Conservation (phyloP, 2,329 filamentous ascomycete species). For the Calonectria pauciramosa region DNA sequence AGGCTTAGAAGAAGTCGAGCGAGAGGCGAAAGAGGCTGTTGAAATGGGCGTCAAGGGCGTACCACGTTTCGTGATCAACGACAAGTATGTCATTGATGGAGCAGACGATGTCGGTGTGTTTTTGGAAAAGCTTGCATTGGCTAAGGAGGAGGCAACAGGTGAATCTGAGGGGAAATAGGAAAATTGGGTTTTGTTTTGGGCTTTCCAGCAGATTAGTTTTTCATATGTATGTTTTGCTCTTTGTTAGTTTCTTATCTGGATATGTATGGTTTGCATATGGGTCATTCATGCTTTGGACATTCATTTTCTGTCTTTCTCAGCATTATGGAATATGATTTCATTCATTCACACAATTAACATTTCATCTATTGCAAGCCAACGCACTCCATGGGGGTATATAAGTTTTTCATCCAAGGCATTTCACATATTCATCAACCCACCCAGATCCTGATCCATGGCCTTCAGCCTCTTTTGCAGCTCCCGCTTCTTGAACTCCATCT, state of each 20-base stretch:
- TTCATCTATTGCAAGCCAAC: background rate
- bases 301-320: background rate
- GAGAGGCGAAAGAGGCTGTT: conserved; percentile 66
- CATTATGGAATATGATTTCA: background rate
- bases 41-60: conserved; percentile 73
- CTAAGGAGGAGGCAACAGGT: conserved; percentile 48
- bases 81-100: conserved; percentile 75
- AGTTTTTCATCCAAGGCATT: conserved; percentile 18
- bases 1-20: conserved; percentile 70
- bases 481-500: conserved; percentile 69
- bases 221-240: background rate
- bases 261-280: background rate
- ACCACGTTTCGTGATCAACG: conserved; percentile 82
- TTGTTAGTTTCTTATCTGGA: background rate
- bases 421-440: conserved; percentile 67
- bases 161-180: background rate
- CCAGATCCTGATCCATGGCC: conserved; percentile 69
- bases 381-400: conserved; percentile 30
- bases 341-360: background rate
- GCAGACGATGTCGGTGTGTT: conserved; percentile 80
- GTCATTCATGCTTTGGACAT: background rate
- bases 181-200: background rate
- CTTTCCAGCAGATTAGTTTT: background rate
- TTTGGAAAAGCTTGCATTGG: conserved; percentile 73
- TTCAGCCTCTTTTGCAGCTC: conserved; percentile 67